These are phyloP conservation scores for Pestalotiopsis sp. DNA, from an alignment of 2,329 filamentous ascomycete species.

Conservation along the genomic window DNA sequence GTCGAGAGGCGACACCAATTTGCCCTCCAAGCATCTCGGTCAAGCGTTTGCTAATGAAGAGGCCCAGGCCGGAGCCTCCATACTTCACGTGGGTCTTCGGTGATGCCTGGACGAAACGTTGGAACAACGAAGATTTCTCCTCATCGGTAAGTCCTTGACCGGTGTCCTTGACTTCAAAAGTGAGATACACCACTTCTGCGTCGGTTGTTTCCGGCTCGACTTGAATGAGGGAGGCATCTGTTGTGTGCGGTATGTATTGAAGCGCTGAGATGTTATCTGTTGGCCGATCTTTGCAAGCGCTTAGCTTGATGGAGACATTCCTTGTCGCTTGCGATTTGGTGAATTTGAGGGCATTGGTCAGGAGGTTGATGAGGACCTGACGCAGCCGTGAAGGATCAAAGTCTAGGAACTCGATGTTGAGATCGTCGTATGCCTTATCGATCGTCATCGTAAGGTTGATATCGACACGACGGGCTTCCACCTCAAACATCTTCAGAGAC, in stretches of 20 bases:
- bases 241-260: slow-evolving; percentile 63
- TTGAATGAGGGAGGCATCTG: slow-evolving; percentile 40
- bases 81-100: slow-evolving; percentile 72
- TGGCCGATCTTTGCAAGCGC: slow-evolving; percentile 45
- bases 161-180: slow-evolving; percentile 72
- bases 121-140: slow-evolving; percentile 66
- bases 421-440: slow-evolving; percentile 63
- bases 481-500: slow-evolving; percentile 76
- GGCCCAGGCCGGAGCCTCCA: slow-evolving; percentile 67
- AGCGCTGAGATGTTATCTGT: slow-evolving; percentile 51
- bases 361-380: slow-evolving; percentile 75
- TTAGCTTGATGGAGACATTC: slow-evolving; percentile 54
- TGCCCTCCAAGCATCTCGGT: slow-evolving; percentile 77
- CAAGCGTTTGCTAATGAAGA: slow-evolving; percentile 75
- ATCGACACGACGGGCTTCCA: slow-evolving; percentile 70
- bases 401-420: slow-evolving; percentile 69
- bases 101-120: slow-evolving; percentile 68
- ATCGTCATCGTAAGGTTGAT: slow-evolving; percentile 71
- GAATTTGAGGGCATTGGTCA: slow-evolving; percentile 67
- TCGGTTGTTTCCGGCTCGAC: slow-evolving; percentile 42
- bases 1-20: slow-evolving; percentile 69
- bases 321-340: slow-evolving; percentile 62
- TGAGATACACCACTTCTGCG: slow-evolving; percentile 63
- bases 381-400: slow-evolving; percentile 75
- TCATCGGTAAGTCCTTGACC: slow-evolving; percentile 64